Base-by-base conservation (phyloP, 139 green algal species). In the Pseudopediastrum boryanum region DNA sequence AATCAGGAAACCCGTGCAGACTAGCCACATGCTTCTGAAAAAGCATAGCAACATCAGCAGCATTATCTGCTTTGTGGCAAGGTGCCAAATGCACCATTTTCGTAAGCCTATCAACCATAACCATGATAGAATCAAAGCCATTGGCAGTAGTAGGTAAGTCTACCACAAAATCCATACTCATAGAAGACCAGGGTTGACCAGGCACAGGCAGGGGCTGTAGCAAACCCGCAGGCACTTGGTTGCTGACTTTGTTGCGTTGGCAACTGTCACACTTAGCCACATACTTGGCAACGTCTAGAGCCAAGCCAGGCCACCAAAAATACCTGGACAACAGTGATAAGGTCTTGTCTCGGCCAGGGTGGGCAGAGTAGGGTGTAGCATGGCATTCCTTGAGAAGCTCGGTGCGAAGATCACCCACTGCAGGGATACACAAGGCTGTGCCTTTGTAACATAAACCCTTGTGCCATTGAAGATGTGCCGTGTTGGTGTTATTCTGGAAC, bases 81-180 rank as follows among this genome's bases (percentile, higher is more conserved):
- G 81, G 50, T 19, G 66, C 73, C 23, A 86, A 38, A 8, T 77
- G 75, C 4, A 70, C 44, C 81, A 87, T 87, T 44, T 89, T 87
- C n/a, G 74, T 81, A 1, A 89, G 71, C 0, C 77, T 62, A 68
- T 89, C 85, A 23, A 89, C 85, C 13, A 85, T 70, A 0, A 84
- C 78, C 27, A 84, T 36, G 25, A 89, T 85, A 7, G 81, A 29
- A 23, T 79, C 52, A 43, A 80, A 36, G 4, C 81, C 81, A 50
- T 35, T 23, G 7, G 36, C 33, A 21, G 85, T 85, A 39, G 38
- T n/a, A n/a, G 74, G 81, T 7, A 89, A 48, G 5, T 54, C 38
- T 10, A 69, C 78, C 25, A 89, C 83, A 1, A 86, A 58, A 27
- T 85, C 85, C 42, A 86, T 70, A 39, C 65, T 79, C 1, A 89